Conservation (phyloP, 2,329 filamentous ascomycete genomes). For the Ophiostoma perfectum region DNA sequence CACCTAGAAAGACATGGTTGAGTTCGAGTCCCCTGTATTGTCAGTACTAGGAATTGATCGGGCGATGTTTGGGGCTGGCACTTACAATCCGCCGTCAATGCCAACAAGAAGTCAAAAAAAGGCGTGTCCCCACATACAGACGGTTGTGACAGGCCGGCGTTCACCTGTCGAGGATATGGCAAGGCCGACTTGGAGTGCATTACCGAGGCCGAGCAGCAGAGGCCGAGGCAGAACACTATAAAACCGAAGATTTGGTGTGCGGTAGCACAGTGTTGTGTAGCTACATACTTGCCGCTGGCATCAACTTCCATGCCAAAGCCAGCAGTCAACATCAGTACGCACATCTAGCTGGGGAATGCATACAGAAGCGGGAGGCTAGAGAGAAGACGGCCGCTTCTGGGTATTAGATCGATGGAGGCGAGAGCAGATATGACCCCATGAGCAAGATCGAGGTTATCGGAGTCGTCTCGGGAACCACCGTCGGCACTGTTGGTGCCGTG, state of each 20-base stretch:
- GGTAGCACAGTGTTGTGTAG: background rate
- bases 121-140: background rate
- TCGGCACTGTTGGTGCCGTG: background rate
- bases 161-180: background rate
- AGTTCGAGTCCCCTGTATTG: background rate
- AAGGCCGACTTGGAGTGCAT: background rate
- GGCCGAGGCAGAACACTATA: background rate
- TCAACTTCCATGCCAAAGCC: background rate
- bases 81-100: background rate
- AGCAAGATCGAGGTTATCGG: background rate
- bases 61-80: too few species aligned
- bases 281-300: background rate
- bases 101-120: background rate
- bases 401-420: background rate
- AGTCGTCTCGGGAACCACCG: background rate
- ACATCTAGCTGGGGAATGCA: background rate
- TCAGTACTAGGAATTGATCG: background rate
- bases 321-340: background rate
- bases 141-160: background rate
- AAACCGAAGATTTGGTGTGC: background rate
- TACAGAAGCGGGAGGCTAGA: background rate
- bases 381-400: background rate
- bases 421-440: background rate
- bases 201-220: background rate
- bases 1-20: background rate